Evolutionary conservation across 2,329 filamentous ascomycete genomes (phyloP), one percentile per base, ranked within the genome.

Genomic region (Hirsutella rhossiliensis): DNA sequence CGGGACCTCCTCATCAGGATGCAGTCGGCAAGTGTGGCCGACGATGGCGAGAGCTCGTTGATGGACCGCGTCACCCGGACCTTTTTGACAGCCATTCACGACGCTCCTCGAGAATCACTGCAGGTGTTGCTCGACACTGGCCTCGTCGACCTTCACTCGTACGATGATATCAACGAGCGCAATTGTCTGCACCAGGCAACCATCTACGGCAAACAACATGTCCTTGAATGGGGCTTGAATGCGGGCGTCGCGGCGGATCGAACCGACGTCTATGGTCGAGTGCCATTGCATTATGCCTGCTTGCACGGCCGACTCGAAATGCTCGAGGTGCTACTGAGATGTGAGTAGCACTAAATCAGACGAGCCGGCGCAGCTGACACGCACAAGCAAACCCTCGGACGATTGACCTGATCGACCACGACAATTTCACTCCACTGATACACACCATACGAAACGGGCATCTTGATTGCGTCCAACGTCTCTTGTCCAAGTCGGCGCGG

Each of bases 121-220:
- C 76, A 79, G 46, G 69, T 87, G 6, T 74, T 98, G 23, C 69
- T 96, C 23, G 80, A 85, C 41, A 95, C 89, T 3, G 78, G 79
- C 0, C 67, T 92, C 20, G 86, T 98, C 30, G 84, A 97, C 60
- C 75, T 96, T n/a, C 81, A 87, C 56, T 92, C 88, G 1, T 87
- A 94, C 55, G 92, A 98, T 59, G 89, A 96, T 56, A 97, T 98
- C 62, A 98, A 97, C 56, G 90, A 96, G 66, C 78, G 92, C 36
- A 98, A 96, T 56, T 95, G 89, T 57, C 72, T 98, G 40, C 92
- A 98, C 55, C 92, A 97, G 64, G 87, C 92, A n/a, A 84, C 89
- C 1, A 96, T 97, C 43, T 94, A 94, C 48, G 89, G 89, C 18
- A 89, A 89, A 55, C 67, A 76, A 11, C 82, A 85, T 52, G 84